Percentiles rank a stretch among this genome's conserved stretches.
Conservation (phyloP, 257 asterid genomes). For the Echium plantagineum region DNA sequence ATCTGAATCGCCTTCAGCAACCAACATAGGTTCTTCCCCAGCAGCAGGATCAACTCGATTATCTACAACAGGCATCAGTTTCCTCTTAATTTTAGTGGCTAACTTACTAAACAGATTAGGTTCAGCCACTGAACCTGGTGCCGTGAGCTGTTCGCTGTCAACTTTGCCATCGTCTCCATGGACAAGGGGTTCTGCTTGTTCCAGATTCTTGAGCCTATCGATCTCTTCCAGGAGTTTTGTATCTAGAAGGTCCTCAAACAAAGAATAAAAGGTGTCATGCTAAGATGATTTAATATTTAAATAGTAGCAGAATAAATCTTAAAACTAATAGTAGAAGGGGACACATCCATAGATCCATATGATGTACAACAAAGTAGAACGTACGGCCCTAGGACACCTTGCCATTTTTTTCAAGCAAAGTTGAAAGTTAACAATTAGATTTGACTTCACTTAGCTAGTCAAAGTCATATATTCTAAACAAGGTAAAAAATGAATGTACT, state of each 20-base stretch:
- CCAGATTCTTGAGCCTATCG: conserved; percentile 38
- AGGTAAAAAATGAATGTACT: background rate
- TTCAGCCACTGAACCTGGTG: conserved; percentile 24
- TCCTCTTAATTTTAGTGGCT: conserved; percentile 18
- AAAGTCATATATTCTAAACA: background rate
- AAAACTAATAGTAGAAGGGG: background rate
- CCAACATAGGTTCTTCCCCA: conserved; percentile 9
- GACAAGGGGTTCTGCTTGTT: conserved; percentile 13
- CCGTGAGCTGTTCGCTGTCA: conserved; percentile 15
- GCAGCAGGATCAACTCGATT: conserved; percentile 4
- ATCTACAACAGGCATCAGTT: conserved; percentile 12
- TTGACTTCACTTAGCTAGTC: background rate
- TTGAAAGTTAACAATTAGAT: background rate
- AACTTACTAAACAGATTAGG: conserved; percentile 9
- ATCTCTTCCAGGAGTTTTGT: conserved; percentile 45
- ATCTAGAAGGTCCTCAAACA: conserved; percentile 28
- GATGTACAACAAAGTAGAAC: background rate
- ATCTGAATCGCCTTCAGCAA: conserved; percentile 5
- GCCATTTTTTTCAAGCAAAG: background rate
- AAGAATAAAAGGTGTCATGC: conserved; percentile 7
- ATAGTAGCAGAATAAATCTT: background rate
- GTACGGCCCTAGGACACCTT: background rate
- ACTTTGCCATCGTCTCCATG: conserved; percentile 20
- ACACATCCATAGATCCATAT: background rate
- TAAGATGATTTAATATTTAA: background rate